phyloP scores from a whole-genome alignment of 495 filamentous ascomycete genomes.

The Aspergillus hancockii region DNA sequence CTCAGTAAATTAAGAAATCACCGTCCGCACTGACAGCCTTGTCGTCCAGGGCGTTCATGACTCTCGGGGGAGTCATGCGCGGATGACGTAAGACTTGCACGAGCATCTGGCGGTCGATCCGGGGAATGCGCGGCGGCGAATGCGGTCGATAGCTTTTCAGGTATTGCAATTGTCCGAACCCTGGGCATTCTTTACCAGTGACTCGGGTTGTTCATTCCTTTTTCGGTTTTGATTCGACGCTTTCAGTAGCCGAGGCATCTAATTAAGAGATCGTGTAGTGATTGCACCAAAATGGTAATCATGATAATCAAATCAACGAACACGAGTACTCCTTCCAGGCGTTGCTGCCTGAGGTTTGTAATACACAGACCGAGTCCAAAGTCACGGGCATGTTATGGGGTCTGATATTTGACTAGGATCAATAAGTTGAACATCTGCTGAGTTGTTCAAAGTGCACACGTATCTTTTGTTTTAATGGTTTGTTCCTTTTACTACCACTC shows the following conservation, averaged over 20 bases:
- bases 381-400: too few relatives aligned
- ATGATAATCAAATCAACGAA: background rate
- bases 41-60: conserved; percentile 4
- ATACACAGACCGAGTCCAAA: too few relatives aligned
- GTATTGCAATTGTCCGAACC: too few relatives aligned
- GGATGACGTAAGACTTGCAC: conserved; percentile 48
- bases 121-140: conserved; percentile 36
- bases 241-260: background rate
- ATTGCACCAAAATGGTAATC: background rate
- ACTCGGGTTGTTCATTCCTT: background rate
- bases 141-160: conserved; percentile 20
- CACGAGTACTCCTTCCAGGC: background rate
- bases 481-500: too few relatives aligned
- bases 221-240: background rate
- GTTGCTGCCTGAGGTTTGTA: too few relatives aligned
- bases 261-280: background rate
- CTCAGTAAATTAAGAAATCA: conserved; percentile 1
- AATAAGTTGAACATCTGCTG: too few relatives aligned
- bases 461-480: too few relatives aligned
- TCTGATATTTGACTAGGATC: too few relatives aligned
- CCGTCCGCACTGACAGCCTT: background rate
- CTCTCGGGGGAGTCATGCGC: conserved; percentile 14
- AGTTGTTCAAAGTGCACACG: too few relatives aligned
- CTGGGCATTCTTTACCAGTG: background rate
- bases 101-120: conserved; percentile 22